Conservation (phyloP, 805 yeast genomes). For the Lachancea mirantina region DNA sequence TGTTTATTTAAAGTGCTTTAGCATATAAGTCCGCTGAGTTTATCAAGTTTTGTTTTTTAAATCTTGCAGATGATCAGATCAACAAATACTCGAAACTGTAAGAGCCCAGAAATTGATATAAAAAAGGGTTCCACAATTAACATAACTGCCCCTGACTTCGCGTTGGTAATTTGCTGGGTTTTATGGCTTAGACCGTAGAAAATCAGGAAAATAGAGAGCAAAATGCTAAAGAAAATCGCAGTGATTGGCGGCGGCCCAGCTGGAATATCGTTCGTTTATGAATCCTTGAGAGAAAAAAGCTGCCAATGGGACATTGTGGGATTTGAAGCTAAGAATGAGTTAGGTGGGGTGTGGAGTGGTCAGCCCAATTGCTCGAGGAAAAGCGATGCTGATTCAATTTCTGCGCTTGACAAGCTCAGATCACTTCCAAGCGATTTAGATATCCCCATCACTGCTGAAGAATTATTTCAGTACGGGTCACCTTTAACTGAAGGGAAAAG, state of each 20-base stretch:
- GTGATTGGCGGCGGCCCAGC: conserved; percentile 21
- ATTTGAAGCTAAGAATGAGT: conserved; percentile 36
- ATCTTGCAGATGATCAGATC: too few species aligned
- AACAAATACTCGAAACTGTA: too few species aligned
- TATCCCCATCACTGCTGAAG: conserved; percentile 8
- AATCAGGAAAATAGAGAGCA: too few species aligned
- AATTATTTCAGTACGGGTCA: conserved; percentile 14
- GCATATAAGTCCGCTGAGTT: too few species aligned
- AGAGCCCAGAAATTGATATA: too few species aligned
- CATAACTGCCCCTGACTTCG: too few species aligned
- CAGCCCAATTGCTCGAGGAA: too few species aligned
- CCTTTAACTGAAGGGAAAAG: conserved; percentile 12
- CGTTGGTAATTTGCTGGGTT: too few species aligned
- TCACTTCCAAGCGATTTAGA: conserved; percentile 2
- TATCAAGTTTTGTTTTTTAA: too few species aligned
- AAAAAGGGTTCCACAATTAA: too few species aligned
- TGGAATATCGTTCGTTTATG: conserved; percentile 13
- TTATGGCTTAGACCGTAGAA: too few species aligned
- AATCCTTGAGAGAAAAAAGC: conserved; percentile 18
- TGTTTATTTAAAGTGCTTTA: too few species aligned
- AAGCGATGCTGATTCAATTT: conserved; percentile 8
- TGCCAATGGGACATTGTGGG: conserved; percentile 28
- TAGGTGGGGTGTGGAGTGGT: conserved; percentile 43
- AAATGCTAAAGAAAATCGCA: conserved; percentile 16
- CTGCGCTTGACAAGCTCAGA: conserved; percentile 11